phyloP scores from a whole-genome alignment of 139 green algal species.

The Chlamydomonas eustigma region DNA sequence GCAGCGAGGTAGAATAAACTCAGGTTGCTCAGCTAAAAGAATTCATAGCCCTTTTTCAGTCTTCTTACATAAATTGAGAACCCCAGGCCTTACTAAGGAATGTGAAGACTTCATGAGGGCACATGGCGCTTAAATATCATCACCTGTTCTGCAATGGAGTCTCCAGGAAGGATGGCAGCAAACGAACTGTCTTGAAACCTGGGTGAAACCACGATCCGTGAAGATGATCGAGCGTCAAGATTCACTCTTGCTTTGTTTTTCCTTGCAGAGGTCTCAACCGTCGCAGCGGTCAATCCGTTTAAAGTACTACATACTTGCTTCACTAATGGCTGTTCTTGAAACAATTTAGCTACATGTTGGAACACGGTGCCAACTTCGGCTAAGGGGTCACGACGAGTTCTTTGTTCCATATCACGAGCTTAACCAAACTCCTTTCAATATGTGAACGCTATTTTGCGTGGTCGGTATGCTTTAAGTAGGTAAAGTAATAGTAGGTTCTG shows the following conservation, averaged over 20 bases:
- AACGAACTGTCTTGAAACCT: constrained; percentile 37
- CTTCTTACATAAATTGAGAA: not conserved
- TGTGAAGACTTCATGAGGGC: not conserved
- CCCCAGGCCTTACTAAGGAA: not conserved
- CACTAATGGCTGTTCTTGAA: no score
- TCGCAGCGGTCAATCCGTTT: no score
- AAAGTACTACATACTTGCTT: no score
- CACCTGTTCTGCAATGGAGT: constrained; percentile 75
- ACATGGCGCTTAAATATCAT: not conserved
- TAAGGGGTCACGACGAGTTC: no score
- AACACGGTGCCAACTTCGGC: no score
- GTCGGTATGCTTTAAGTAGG: no score
- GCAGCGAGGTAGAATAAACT: not conserved
- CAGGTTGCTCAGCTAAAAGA: not conserved
- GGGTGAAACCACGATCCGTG: not conserved
- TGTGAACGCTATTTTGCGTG: no score
- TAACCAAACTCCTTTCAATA: no score
- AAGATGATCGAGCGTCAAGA: not conserved
- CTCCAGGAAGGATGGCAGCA: constrained; percentile 90
- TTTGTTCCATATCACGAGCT: no score
- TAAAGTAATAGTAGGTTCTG: no score
- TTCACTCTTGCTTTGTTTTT: not conserved
- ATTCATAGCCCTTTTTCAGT: not conserved
- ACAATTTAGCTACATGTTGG: no score
- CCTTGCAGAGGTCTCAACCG: not conserved